These are phyloP conservation scores for Cladosporium cucumerinum DNA, from an alignment of 2,329 filamentous ascomycete species.

Conservation along the genomic window DNA sequence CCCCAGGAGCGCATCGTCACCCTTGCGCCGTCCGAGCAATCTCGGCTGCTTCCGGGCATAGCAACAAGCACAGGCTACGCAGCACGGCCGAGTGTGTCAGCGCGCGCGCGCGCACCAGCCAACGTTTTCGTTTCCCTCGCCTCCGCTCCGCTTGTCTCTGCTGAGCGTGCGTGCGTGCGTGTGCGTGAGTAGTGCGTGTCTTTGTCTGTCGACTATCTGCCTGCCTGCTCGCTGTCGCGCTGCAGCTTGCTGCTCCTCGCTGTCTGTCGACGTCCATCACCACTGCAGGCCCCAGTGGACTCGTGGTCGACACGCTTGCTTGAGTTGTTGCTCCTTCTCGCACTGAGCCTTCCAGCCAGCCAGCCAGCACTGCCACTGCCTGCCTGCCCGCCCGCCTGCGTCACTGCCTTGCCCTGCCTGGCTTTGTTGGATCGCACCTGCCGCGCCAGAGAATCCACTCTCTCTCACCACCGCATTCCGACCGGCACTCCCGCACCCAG, in stretches of 20 bases:
- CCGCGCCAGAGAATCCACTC: constrained; percentile 5
- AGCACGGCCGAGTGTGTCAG: background rate
- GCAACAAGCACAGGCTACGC: constrained; percentile 3
- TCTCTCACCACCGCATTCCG: background rate
- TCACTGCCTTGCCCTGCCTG: no score
- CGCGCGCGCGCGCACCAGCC: background rate
- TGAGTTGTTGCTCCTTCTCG: background rate
- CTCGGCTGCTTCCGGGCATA: constrained; percentile 9
- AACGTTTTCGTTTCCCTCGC: constrained; percentile 1
- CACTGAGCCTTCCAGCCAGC: no score
- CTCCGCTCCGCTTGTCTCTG: constrained; percentile 4
- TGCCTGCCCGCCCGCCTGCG: no score
- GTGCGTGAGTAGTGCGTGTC: background rate
- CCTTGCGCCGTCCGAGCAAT: constrained; percentile 11
- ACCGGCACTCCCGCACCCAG: background rate
- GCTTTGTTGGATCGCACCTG: constrained; percentile 13
- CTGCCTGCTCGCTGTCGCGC: constrained; percentile 6
- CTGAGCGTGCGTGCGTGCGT: constrained; percentile 1
- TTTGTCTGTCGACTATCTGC: background rate
- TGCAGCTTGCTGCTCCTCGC: constrained; percentile 2
- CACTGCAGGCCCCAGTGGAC: constrained; percentile 13
- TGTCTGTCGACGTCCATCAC: constrained; percentile 4
- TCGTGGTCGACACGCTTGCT: constrained; percentile 6
- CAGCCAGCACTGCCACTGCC: no score
- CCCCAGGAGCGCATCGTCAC: constrained; percentile 2